These are phyloP conservation scores for Psophocarpus tetragonolobus DNA, from an alignment of 306 rosid genomes.

Conservation along the genomic window DNA sequence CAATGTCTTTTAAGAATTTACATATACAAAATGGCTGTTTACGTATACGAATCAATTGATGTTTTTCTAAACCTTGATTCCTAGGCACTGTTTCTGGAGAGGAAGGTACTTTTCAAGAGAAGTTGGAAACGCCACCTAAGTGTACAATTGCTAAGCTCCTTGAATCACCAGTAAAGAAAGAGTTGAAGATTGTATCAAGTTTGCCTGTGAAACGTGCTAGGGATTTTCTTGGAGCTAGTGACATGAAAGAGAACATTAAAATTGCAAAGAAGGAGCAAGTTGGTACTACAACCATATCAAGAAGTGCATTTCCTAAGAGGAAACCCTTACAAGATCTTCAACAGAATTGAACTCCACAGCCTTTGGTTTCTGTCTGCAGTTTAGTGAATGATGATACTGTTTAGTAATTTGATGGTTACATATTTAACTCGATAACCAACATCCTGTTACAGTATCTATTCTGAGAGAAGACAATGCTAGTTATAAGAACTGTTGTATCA, in stretches of 20 bases:
- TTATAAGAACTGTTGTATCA: neutral
- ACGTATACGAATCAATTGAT: neutral
- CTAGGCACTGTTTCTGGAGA: conserved; percentile 14
- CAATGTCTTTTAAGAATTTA: neutral
- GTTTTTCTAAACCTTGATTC: conserved; percentile 5
- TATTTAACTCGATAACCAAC: neutral
- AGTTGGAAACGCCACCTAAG: conserved; percentile 26
- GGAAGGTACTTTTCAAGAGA: conserved; percentile 18
- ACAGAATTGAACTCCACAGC: conserved; percentile 25
- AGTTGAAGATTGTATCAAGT: neutral
- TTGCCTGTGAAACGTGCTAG: neutral
- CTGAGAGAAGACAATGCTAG: neutral
- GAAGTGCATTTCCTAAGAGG: conserved; percentile 34
- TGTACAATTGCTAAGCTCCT: neutral
- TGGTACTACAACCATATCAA: conserved; percentile 8
- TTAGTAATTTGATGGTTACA: neutral
- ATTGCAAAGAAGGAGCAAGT: conserved; percentile 24
- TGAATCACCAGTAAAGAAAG: conserved; percentile 16
- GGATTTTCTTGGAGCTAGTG: conserved; percentile 3
- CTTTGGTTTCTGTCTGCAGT: neutral
- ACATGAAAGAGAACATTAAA: conserved; percentile 36
- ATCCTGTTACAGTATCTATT: neutral
- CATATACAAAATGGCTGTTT: neutral
- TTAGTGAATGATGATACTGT: conserved; percentile 9
- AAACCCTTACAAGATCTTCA: conserved; percentile 41